A percentile compares a stretch with the other conserved stretches of the same genome.
phyloP scores from a whole-genome alignment of 2,329 filamentous ascomycete species.

The Monosporascus sp. region DNA sequence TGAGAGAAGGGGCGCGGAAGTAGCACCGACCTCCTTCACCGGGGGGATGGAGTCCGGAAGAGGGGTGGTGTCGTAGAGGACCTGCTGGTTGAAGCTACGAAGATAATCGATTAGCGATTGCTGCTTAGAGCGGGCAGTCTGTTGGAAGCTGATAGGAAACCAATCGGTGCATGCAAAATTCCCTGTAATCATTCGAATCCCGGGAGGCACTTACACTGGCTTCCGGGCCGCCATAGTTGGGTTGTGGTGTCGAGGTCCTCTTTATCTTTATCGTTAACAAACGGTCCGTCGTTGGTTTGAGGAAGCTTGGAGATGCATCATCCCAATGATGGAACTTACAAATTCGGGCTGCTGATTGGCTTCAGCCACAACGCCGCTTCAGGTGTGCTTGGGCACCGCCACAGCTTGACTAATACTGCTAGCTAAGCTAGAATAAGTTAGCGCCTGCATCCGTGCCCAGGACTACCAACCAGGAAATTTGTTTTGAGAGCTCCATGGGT shows the following conservation, averaged over 20 bases:
- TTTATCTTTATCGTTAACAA: neutral
- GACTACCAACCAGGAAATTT: too few species aligned
- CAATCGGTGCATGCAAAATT: slow-evolving; percentile 9
- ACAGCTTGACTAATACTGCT: too few species aligned
- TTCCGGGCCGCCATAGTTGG: slow-evolving; percentile 55
- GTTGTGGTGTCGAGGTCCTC: slow-evolving; percentile 14
- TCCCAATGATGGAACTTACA: slow-evolving; percentile 19
- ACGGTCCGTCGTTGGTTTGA: slow-evolving; percentile 10
- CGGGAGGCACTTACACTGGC: slow-evolving; percentile 44
- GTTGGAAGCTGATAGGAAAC: neutral
- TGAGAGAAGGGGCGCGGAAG: slow-evolving; percentile 84
- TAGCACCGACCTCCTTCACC: slow-evolving; percentile 89
- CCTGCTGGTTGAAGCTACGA: slow-evolving; percentile 83
- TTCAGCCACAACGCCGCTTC: slow-evolving; percentile 15
- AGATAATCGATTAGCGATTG: slow-evolving; percentile 17
- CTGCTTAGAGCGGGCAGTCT: neutral
- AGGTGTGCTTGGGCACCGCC: too few species aligned
- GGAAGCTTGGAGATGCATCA: slow-evolving; percentile 21
- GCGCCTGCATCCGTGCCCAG: accelerated
- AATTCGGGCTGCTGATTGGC: slow-evolving; percentile 29
- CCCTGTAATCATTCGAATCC: neutral
- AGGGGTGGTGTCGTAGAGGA: slow-evolving; percentile 92
- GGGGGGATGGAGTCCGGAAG: slow-evolving; percentile 87
- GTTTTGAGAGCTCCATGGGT: too few species aligned
- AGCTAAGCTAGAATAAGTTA: too few species aligned